Conservation (phyloP, 2,329 filamentous ascomycete genomes). For the Alternaria arborescens region DNA sequence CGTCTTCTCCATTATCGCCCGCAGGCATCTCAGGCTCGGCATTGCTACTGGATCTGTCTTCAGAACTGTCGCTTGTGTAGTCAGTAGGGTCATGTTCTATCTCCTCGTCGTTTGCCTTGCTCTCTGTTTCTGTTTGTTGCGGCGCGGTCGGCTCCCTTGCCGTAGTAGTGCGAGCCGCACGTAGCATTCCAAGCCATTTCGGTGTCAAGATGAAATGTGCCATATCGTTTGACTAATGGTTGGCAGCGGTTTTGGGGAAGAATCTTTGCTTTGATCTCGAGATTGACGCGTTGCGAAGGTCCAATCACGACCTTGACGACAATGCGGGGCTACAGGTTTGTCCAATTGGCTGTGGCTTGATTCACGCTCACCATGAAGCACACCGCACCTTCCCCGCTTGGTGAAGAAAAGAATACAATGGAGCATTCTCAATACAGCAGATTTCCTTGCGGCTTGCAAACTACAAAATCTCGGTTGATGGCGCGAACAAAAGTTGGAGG, state of each 20-base stretch:
- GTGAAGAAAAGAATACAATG: too few species aligned
- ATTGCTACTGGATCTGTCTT: neutral
- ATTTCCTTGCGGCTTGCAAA: too few species aligned
- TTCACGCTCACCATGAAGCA: neutral
- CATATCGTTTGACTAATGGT: neutral
- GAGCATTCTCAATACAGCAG: too few species aligned
- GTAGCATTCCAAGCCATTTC: neutral
- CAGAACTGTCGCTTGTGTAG: neutral
- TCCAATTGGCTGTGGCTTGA: neutral
- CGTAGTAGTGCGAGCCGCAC: neutral
- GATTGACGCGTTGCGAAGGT: neutral
- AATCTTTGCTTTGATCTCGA: neutral
- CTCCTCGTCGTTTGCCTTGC: neutral
- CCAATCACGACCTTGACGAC: neutral
- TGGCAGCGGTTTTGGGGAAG: neutral
- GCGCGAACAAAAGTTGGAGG: neutral
- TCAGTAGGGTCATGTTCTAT: neutral
- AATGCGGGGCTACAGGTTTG: neutral
- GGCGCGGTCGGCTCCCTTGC: neutral
- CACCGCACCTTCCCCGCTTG: neutral
- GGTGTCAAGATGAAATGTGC: neutral
- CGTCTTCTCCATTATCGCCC: too few species aligned
- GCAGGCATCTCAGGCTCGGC: neutral
- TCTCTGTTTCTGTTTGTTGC: neutral
- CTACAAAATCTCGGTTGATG: neutral